Percentiles rank a stretch among this genome's conserved stretches.
phyloP scores from a whole-genome alignment of 139 green algal species.

The Pleodorina starrii region DNA sequence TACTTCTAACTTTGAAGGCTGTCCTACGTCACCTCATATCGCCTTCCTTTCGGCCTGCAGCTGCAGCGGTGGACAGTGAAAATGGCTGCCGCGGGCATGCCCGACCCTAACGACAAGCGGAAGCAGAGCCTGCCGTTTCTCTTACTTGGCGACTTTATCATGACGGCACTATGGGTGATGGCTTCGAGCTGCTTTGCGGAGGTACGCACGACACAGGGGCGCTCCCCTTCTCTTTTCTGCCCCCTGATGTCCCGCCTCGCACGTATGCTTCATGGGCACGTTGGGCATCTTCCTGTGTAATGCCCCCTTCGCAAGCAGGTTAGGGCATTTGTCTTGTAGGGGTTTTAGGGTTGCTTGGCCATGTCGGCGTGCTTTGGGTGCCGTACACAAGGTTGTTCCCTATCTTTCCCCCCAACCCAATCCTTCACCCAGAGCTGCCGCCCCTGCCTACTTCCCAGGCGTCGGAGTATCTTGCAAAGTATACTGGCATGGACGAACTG shows the following conservation, averaged over 20 bases:
- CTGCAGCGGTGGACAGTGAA: too few relatives aligned
- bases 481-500: constrained; percentile 53
- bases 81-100: background rate
- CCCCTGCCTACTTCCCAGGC: constrained; percentile 20
- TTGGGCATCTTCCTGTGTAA: too few relatives aligned
- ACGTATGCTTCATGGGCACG: too few relatives aligned
- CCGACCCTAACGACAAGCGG: background rate
- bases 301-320: too few relatives aligned
- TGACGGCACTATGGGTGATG: constrained; percentile 49
- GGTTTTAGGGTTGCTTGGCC: too few relatives aligned
- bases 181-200: constrained; percentile 54
- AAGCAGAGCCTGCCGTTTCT: background rate
- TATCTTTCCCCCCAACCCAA: background rate
- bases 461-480: constrained; percentile 42
- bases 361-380: background rate
- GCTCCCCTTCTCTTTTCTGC: background rate
- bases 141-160: constrained; percentile 48
- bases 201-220: constrained; percentile 4
- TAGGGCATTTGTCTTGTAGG: too few relatives aligned
- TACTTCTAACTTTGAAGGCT: background rate
- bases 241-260: background rate
- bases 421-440: background rate
- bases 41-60: too few relatives aligned
- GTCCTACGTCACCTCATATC: too few relatives aligned
- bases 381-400: background rate